Conservation (phyloP, 1,139 yeast species). For the Magnusiomyces magnusii region DNA sequence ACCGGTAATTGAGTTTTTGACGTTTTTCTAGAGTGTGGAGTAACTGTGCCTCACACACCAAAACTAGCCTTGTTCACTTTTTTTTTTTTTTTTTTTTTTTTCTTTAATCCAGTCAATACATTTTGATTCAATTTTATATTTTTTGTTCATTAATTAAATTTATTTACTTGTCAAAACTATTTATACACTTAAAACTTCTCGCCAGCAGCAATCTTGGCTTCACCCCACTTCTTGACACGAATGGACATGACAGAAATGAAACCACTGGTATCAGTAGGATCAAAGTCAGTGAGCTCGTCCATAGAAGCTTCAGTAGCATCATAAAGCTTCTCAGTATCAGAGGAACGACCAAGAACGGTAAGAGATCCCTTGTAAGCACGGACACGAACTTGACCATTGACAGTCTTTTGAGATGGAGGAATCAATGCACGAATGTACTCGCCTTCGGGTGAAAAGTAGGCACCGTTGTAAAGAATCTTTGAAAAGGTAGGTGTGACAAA, state of each 20-base stretch:
- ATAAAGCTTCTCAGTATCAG: slow-evolving; percentile 90
- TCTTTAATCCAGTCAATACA: no score
- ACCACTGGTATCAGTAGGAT: slow-evolving; percentile 95
- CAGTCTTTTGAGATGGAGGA: slow-evolving; percentile 87
- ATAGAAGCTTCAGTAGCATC: slow-evolving; percentile 98
- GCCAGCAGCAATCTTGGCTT: slow-evolving; percentile 79
- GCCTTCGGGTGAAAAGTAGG: slow-evolving; percentile 97
- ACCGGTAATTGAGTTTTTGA: no score
- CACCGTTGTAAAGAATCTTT: slow-evolving; percentile 88
- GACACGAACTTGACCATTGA: slow-evolving; percentile 93
- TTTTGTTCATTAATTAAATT: no score
- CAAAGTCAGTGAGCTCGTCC: slow-evolving; percentile 98
- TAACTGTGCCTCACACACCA: no score
- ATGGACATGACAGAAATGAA: slow-evolving; percentile 97
- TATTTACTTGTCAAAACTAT: no score
- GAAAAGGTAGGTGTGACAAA: slow-evolving; percentile 93
- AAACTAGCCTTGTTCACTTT: no score
- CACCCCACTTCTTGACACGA: slow-evolving; percentile 97
- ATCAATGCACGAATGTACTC: slow-evolving; percentile 93
- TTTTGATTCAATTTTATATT: no score
- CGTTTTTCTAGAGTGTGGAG: no score
- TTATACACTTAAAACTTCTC: slow-evolving; percentile 43
- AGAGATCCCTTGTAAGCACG: slow-evolving; percentile 88
- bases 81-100: no score
- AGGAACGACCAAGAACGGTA: slow-evolving; percentile 83